phyloP scores from a whole-genome alignment of 169 alveolate genomes.

The Plasmodium gallinaceum region DNA sequence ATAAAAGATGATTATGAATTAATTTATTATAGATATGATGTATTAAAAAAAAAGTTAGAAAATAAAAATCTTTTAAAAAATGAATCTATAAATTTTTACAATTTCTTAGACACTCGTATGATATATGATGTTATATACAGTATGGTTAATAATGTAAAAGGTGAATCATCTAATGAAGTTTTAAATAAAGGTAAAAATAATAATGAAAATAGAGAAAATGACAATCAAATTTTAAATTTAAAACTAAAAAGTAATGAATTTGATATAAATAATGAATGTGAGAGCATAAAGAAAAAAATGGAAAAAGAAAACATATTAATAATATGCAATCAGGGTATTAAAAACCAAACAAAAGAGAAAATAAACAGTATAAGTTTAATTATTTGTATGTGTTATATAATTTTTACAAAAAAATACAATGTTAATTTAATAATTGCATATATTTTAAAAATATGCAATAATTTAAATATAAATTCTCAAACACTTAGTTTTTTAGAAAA shows the following conservation, averaged over 20 bases:
- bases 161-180: neutral
- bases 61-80: conserved; percentile 15
- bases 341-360: conserved; percentile 12
- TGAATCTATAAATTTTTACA: conserved; percentile 17
- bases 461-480: conserved; percentile 23
- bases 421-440: conserved; percentile 21
- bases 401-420: conserved; percentile 42
- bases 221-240: neutral
- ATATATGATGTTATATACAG: conserved; percentile 22
- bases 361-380: conserved; percentile 59
- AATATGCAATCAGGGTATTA: conserved; percentile 65
- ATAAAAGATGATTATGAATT: conserved; percentile 13
- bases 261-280: neutral
- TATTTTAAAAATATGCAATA: conserved; percentile 48
- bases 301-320: conserved; percentile 27
- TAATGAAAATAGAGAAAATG: neutral
- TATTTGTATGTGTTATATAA: conserved; percentile 73
- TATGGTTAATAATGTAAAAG: conserved; percentile 7
- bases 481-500: conserved; percentile 24
- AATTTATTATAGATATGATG: conserved; percentile 35
- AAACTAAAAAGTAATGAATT: neutral
- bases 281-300: neutral
- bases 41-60: conserved; percentile 10
- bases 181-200: neutral
- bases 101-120: conserved; percentile 37